Conservation (phyloP, 108 stramenopile genomes). For the Conticribra guillardii region DNA sequence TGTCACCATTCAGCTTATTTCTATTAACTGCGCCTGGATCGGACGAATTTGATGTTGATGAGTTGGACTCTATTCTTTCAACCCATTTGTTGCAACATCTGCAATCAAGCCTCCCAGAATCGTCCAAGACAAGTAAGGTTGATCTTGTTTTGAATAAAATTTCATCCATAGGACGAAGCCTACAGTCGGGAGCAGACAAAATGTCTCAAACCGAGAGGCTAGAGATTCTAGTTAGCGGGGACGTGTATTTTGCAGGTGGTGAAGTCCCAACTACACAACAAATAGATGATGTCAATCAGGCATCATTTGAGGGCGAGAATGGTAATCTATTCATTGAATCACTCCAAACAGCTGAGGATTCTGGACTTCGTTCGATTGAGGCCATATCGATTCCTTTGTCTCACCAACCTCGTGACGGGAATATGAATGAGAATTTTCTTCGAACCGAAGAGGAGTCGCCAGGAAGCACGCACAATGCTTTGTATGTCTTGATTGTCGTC, state of each 20-base stretch:
- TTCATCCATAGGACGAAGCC: background rate
- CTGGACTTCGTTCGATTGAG: slow-evolving; percentile 10
- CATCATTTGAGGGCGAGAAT: slow-evolving; percentile 8
- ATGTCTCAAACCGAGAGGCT: background rate
- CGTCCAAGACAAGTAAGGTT: background rate
- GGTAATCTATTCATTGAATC: slow-evolving; percentile 5
- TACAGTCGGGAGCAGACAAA: background rate
- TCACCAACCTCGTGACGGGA: background rate
- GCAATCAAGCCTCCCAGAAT: slow-evolving; percentile 3
- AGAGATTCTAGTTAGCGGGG: slow-evolving; percentile 8
- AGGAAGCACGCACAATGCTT: background rate
- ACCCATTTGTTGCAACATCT: slow-evolving; percentile 9
- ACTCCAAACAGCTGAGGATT: slow-evolving; percentile 1
- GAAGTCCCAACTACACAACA: slow-evolving; percentile 10
- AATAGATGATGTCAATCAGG: slow-evolving; percentile 1
- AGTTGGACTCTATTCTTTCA: slow-evolving; percentile 8
- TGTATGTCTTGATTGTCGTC: background rate
- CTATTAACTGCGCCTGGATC: background rate
- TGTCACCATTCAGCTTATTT: slow-evolving; percentile 5
- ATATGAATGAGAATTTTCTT: background rate
- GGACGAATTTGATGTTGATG: background rate
- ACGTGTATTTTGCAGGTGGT: slow-evolving; percentile 5
- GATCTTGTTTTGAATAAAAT: background rate
- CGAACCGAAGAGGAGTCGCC: background rate
- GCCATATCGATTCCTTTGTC: background rate